phyloP scores from a whole-genome alignment of 2,329 filamentous ascomycete species.

The Neobulgaria alba region DNA sequence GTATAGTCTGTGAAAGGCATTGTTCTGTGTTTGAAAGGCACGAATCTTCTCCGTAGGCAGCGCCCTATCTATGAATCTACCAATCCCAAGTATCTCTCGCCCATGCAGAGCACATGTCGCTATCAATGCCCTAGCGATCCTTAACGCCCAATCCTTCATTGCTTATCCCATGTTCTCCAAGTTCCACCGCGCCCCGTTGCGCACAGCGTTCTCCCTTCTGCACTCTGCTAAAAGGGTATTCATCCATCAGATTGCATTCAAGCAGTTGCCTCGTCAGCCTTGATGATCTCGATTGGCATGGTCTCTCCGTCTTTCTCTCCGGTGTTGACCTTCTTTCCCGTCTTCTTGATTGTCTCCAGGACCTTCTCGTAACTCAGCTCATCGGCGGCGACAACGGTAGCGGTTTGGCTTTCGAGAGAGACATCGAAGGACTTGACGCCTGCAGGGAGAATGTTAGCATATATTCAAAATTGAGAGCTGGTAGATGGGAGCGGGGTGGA shows the following conservation, averaged over 20 bases:
- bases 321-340: slow-evolving; percentile 82
- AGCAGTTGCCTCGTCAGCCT: slow-evolving; percentile 15
- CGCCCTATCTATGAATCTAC: no score
- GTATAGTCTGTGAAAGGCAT: no score
- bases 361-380: slow-evolving; percentile 70
- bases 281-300: slow-evolving; percentile 41
- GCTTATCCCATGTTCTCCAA: no score
- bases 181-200: no score
- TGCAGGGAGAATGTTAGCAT: slow-evolving; percentile 30
- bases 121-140: no score
- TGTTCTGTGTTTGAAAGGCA: no score
- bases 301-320: slow-evolving; percentile 60
- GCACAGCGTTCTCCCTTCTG: no score
- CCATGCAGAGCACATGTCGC: no score
- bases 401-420: slow-evolving; percentile 77
- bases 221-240: no score
- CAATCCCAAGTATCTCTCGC: no score
- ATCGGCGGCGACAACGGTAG: slow-evolving; percentile 64
- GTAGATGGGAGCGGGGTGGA: neutral
- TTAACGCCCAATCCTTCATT: no score
- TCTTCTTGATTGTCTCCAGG: slow-evolving; percentile 85
- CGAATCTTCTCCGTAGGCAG: no score
- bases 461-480: neutral
- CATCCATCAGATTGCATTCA: neutral
- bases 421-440: slow-evolving; percentile 83